phyloP scores from a whole-genome alignment of 495 filamentous ascomycete genomes.

The Evernia prunastri region DNA sequence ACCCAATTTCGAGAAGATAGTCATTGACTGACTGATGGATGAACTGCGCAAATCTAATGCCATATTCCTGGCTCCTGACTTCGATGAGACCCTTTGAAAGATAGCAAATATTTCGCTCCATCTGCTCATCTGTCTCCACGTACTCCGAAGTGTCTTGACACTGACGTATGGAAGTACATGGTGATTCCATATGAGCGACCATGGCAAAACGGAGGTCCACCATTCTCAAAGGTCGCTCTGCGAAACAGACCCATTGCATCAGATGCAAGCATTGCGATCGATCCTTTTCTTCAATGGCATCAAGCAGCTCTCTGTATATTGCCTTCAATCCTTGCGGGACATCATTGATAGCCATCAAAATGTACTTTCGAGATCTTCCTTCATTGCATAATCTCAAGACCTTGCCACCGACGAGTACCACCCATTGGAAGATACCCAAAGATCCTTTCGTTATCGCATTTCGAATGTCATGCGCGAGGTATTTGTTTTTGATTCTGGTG shows the following conservation, averaged over 20 bases:
- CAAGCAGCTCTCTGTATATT: neutral
- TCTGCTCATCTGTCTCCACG: conserved; percentile 4
- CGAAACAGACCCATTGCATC: conserved; percentile 9
- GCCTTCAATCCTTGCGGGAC: no score
- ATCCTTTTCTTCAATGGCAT: no score
- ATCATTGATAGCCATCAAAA: no score
- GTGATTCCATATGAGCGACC: no score
- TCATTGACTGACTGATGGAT: conserved; percentile 14
- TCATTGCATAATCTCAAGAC: no score
- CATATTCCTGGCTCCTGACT: no score
- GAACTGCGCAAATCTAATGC: neutral
- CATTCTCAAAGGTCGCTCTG: neutral
- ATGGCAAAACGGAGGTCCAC: conserved; percentile 1
- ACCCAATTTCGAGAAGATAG: neutral
- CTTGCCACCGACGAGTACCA: neutral
- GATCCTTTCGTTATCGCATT: neutral
- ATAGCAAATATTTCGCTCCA: neutral
- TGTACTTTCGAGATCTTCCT: no score
- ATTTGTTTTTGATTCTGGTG: no score
- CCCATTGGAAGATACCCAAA: neutral
- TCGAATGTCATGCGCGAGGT: no score
- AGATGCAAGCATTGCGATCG: no score
- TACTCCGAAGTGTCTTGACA: neutral
- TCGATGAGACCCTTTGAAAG: neutral
- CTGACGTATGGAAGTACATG: no score